Evolutionary conservation across 2,329 filamentous ascomycete species (phyloP), one percentile per base, ranked within the genome.

Genomic region (Diaporthe vaccinii): DNA sequence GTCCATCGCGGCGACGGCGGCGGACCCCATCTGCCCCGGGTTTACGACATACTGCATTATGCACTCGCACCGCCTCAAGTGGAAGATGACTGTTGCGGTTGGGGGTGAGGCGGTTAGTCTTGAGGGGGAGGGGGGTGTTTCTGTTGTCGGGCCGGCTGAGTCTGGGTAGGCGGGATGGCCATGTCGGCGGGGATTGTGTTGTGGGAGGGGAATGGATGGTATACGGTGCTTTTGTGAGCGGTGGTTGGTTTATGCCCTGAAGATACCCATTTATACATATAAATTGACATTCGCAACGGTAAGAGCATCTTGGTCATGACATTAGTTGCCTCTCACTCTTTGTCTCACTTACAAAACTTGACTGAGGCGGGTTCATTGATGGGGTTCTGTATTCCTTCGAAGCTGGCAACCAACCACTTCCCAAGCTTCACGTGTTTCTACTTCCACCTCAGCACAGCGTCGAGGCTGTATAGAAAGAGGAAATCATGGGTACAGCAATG

Each of bases 11-110:
- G 17, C 34, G 12, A 15, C 46, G 2, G 53, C 6, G 14, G 5
- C 22, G n/a, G 36, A 44, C 3, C 28, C 10, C 34, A 44, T 81
- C 4, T 74, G 55, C 1, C 79, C 81, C 0, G 75, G 55, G 15
- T 79, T 82, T 72, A 74, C 62, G 34, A 81, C 79, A 0, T 81
- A 80, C 67, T 82, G 80, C 31, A 79, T 83, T 25, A 75, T 69
- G 2, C 78, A 81, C 3, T 75, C 44, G 0, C 80, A 83, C 53
- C 58, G 34, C 1, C 10, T 82, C 0, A 76, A 73, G 6, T 83
- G 80, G 80, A 74, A 74, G 51, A 41, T 78, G 44, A 58, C 58
- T 6, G 7, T 77, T 15, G 36, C 31, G 0, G 71, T 76, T 5
- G 73, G 61, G 2, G 76, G 75, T 0, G 59, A 73, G 55, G 39